Base-by-base conservation (phyloP, 257 asterid genomes). In the Avicennia marina region DNA sequence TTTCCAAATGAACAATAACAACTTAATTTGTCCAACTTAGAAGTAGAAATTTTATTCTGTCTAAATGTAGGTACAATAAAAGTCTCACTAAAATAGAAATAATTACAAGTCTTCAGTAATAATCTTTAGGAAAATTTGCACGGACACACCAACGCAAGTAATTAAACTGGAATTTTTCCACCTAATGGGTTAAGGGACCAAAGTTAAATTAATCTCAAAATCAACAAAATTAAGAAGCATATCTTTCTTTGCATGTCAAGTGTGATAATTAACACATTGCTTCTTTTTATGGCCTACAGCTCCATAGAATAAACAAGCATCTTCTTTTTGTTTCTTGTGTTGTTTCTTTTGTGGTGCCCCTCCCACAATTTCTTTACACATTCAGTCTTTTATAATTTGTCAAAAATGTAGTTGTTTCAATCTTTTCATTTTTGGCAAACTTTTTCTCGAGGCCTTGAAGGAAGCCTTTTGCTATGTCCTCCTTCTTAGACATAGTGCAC, bases 1-100 rank as follows among this genome's bases (percentile, higher is more conserved):
- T 59, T 59, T n/a, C n/a, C 55, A 45, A 59, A 29, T 15, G 65
- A 29, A 59, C 65, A 59, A 59, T 4, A 2, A 19, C n/a, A 43
- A 43, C 55, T 21, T 5, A 17, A 44, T 45, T 44, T 44, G 56
- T 59, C 45, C 52, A 43, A n/a, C 4, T 11, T 0, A 16, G 19
- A 58, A 58, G 26, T 9, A 44, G 13, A 58, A 44, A 59, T 13
- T 11, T 27, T 43, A 19, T 58, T 55, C n/a, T 2, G 19, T 15
- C 54, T 58, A 44, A 18, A 58, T 4, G 31, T 43, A 15, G 54
- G 29, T 15, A 58, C 7, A 44, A 31, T n/a, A 11, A 40, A 61
- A 49, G 67, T 50, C 8, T 50, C 51, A 3, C 38, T 24, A 2
- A 38, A 33, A 19, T 49, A 26, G 12, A 50, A 62, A 24, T 21